A percentile compares a stretch with the other conserved stretches of the same genome.
Conservation (phyloP, 495 filamentous ascomycete genomes). For the Hyaloscypha bicolor region DNA sequence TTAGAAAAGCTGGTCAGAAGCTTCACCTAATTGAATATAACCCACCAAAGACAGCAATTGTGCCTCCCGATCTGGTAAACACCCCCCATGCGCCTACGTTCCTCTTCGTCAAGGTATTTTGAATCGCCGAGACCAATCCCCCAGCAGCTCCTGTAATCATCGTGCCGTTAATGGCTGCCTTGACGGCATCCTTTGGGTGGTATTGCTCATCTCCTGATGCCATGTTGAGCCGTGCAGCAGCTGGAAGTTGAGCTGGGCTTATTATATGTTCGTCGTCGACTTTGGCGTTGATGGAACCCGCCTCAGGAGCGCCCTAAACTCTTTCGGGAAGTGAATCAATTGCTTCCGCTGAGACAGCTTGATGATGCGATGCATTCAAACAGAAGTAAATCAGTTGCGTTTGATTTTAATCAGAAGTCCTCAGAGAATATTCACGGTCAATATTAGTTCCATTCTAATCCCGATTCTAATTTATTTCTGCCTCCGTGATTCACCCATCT, state of each 20-base stretch:
- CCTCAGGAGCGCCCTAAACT: background rate
- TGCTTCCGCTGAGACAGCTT: background rate
- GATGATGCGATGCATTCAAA: background rate
- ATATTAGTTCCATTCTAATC: background rate
- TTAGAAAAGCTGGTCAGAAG: background rate
- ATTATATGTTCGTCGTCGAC: constrained; percentile 2
- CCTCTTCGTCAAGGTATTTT: constrained; percentile 79
- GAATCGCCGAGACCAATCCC: constrained; percentile 71
- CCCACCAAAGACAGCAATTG: constrained; percentile 68
- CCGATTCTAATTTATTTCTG: background rate
- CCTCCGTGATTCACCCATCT: background rate
- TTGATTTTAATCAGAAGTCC: background rate
- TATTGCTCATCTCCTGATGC: constrained; percentile 51
- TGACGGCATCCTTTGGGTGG: constrained; percentile 79
- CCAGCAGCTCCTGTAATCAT: constrained; percentile 68
- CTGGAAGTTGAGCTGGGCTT: constrained; percentile 3
- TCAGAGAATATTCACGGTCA: background rate
- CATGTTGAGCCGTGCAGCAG: constrained; percentile 28
- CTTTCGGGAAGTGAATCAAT: background rate
- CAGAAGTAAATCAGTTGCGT: background rate
- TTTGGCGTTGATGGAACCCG: constrained; percentile 19
- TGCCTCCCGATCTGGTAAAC: constrained; percentile 70
- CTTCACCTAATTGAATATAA: background rate
- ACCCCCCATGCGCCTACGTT: constrained; percentile 79
- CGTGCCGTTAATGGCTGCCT: constrained; percentile 62